A percentile compares a stretch with the other conserved stretches of the same genome.
phyloP scores from a whole-genome alignment of 257 asterid genomes.

The Fraxinus excelsior region DNA sequence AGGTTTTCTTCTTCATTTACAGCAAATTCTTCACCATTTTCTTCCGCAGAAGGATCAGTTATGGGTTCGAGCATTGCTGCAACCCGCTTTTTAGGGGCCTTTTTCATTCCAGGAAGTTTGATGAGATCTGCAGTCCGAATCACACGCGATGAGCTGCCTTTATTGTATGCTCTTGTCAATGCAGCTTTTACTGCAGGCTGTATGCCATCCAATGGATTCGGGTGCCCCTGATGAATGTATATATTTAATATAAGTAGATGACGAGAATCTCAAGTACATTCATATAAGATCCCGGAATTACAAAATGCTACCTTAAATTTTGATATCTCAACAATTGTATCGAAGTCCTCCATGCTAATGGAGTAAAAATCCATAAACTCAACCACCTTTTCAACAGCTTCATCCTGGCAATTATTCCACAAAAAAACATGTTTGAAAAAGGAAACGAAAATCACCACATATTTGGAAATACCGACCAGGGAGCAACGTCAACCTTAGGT shows the following conservation, averaged over 20 bases:
- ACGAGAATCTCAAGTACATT: constrained; percentile 6
- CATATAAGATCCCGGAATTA: neutral
- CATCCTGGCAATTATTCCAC: constrained; percentile 61
- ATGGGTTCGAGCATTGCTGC: constrained; percentile 93
- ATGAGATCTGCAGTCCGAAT: constrained; percentile 82
- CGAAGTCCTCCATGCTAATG: constrained; percentile 86
- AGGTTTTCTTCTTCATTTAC: constrained; percentile 69
- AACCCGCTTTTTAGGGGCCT: constrained; percentile 87
- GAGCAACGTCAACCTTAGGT: constrained; percentile 58
- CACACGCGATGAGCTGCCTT: constrained; percentile 86
- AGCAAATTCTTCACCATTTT: constrained; percentile 41
- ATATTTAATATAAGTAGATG: constrained; percentile 19
- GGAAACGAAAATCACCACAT: neutral
- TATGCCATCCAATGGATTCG: constrained; percentile 81
- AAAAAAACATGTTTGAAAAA: constrained; percentile 21
- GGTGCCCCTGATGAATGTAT: constrained; percentile 61
- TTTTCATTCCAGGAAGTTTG: constrained; percentile 81
- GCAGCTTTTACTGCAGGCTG: constrained; percentile 90
- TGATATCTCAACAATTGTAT: constrained; percentile 77
- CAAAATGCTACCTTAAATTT: constrained; percentile 66
- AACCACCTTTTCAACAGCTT: constrained; percentile 82
- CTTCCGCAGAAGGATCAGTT: constrained; percentile 56
- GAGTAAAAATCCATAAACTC: constrained; percentile 91
- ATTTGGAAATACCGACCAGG: constrained; percentile 12
- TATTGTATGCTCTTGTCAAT: constrained; percentile 85